phyloP scores from a whole-genome alignment of 495 filamentous ascomycete genomes.

The Annulohypoxylon nitens region DNA sequence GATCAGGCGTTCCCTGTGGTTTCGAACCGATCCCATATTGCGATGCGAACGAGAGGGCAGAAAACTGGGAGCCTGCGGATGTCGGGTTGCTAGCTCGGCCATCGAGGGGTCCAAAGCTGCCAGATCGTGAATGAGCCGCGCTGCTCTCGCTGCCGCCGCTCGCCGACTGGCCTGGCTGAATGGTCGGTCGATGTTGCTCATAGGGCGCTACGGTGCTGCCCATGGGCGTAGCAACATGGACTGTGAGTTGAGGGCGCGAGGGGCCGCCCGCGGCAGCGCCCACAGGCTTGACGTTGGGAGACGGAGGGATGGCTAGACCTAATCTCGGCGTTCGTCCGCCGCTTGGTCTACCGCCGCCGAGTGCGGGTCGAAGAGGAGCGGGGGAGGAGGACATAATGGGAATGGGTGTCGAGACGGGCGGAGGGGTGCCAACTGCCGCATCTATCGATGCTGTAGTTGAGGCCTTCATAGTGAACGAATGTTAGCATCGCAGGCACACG shows the following conservation, averaged over 20 bases:
- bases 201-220: constrained; percentile 77
- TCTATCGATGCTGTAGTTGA: constrained; percentile 44
- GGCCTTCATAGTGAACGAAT: constrained; percentile 46
- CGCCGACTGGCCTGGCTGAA: constrained; percentile 67
- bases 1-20: constrained; percentile 79
- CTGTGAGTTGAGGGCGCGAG: constrained; percentile 66
- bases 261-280: constrained; percentile 54
- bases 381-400: constrained; percentile 81
- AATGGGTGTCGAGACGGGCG: constrained; percentile 52
- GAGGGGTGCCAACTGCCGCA: constrained; percentile 47
- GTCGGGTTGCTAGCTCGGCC: constrained; percentile 79
- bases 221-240: constrained; percentile 88
- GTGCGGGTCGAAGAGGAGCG: constrained; percentile 83
- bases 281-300: constrained; percentile 81
- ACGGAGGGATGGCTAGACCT: constrained; percentile 88
- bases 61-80: constrained; percentile 85
- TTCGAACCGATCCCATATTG: constrained; percentile 70
- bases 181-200: constrained; percentile 62
- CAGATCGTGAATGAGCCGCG: constrained; percentile 75
- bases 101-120: constrained; percentile 80
- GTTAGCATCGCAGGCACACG: constrained; percentile 51
- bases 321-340: constrained; percentile 79
- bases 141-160: constrained; percentile 79
- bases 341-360: constrained; percentile 77
- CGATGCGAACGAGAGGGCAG: constrained; percentile 78